Conservation (phyloP, 768 basidiomycete genomes). For the Lactarius hengduanensis region DNA sequence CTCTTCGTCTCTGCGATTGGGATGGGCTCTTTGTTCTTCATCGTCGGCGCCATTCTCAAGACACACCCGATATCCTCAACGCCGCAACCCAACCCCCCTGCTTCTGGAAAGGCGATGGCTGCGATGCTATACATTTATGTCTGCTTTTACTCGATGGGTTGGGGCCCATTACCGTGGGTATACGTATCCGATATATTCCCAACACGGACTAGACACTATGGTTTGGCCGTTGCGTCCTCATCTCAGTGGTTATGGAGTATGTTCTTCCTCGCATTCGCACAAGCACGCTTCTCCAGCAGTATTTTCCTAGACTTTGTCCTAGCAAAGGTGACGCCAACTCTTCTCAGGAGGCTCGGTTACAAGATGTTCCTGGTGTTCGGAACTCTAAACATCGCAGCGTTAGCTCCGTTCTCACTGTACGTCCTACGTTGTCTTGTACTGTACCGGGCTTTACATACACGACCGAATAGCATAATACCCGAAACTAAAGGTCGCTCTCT, state of each 20-base stretch:
- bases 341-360: slow-evolving; percentile 61
- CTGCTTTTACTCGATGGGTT: slow-evolving; percentile 85
- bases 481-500: slow-evolving; percentile 45
- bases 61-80: slow-evolving; percentile 57
- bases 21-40: slow-evolving; percentile 80
- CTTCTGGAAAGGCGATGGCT: slow-evolving; percentile 74
- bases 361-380: slow-evolving; percentile 80
- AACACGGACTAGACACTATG: slow-evolving; percentile 79
- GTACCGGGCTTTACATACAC: neutral
- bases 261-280: slow-evolving; percentile 32
- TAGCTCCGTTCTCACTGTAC: slow-evolving; percentile 66
- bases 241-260: slow-evolving; percentile 83
- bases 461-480: slow-evolving; percentile 37
- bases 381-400: slow-evolving; percentile 67
- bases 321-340: slow-evolving; percentile 64
- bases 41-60: slow-evolving; percentile 82
- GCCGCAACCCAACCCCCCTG: slow-evolving; percentile 38
- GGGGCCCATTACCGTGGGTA: slow-evolving; percentile 66
- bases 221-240: slow-evolving; percentile 68
- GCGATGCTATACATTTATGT: slow-evolving; percentile 86
- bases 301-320: slow-evolving; percentile 59
- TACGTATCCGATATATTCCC: slow-evolving; percentile 84
- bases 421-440: slow-evolving; percentile 28
- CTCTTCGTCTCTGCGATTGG: slow-evolving; percentile 72
- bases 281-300: neutral